Evolutionary conservation across 305 asterid genomes (phyloP), one percentile per base, ranked within the genome.

Genomic region (Fraxinus velutina): DNA sequence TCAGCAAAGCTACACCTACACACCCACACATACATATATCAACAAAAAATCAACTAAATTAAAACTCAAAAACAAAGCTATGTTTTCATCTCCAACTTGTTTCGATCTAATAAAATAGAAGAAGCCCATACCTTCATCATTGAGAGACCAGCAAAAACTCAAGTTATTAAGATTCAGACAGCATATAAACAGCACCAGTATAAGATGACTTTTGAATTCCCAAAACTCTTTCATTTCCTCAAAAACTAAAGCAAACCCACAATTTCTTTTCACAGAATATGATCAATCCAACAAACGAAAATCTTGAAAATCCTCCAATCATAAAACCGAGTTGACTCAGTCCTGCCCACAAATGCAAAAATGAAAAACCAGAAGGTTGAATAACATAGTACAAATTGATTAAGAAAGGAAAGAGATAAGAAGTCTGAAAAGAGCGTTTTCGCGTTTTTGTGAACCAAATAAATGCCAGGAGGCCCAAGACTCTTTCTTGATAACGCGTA

Each of bases 1-100:
- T 93, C 86, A 95, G 85, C 90, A 92, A 86, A 19, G 92, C 92
- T 81, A 84, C 76, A 76, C 99, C 99, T 95, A 83, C 70, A 82
- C 74, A 71, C 74, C 99, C 93, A 83, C 75, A 80, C 77, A 70
- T 72, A 81, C 57, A 78, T 8, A 79, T 7, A 12, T 33, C 32
- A 79, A 50, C 15, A 64, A 52, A 29, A 68, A 77, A 72, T 6
- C 4, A 44, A 39, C 29, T 1, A n/a, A 9, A 70, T 77, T 24
- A 24, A 76, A 27, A 64, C 33, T 21, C 0, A 82, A 76, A 62
- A 55, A 3, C 29, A 21, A 74, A 64, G 27, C 6, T 27, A 8
- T 6, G 60, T 68, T 62, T 17, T 55, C 22, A 55, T 77, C 57
- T 77, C 80, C 81, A 17, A 21, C 76, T 37, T 10, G 19, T 5